A percentile compares a stretch with the other conserved stretches of the same genome.
phyloP scores from a whole-genome alignment of 2,329 filamentous ascomycete species.

The Lecanoromycetidae sp. region DNA sequence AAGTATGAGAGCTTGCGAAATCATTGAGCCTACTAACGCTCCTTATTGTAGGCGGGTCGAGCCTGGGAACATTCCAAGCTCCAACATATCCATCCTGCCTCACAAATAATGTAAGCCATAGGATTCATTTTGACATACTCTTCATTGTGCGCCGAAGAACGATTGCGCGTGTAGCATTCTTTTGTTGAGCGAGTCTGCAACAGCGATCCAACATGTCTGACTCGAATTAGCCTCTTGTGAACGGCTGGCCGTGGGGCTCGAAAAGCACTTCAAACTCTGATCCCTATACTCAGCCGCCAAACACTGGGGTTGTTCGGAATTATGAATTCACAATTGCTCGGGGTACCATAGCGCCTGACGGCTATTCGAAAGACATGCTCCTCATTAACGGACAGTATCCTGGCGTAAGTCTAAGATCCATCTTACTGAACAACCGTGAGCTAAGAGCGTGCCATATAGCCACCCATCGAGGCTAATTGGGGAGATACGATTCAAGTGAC shows the following conservation, averaged over 20 bases:
- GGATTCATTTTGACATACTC: neutral
- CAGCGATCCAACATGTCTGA: too few species aligned
- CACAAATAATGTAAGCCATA: conserved; percentile 2
- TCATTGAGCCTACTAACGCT: neutral
- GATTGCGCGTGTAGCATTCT: too few species aligned
- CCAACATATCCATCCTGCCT: neutral
- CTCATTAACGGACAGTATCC: conserved; percentile 28
- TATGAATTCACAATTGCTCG: conserved; percentile 14
- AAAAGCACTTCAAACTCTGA: conserved; percentile 3
- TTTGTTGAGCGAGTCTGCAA: too few species aligned
- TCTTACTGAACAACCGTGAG: too few species aligned
- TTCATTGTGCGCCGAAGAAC: too few species aligned
- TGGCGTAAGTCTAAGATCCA: conserved; percentile 16
- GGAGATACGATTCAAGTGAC: conserved; percentile 17
- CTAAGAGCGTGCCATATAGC: too few species aligned
- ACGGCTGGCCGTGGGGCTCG: conserved; percentile 14
- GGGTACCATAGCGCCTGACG: conserved; percentile 21
- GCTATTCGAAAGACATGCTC: conserved; percentile 22
- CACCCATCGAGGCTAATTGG: conserved; percentile 17
- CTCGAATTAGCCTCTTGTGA: neutral
- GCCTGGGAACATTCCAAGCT: conserved; percentile 5
- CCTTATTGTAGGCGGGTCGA: neutral
- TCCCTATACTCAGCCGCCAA: conserved; percentile 7
- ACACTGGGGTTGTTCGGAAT: conserved; percentile 9
- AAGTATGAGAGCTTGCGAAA: neutral